These are phyloP conservation scores for Jatropha podagrica DNA, from an alignment of 441 rosid species.

Conservation along the genomic window DNA sequence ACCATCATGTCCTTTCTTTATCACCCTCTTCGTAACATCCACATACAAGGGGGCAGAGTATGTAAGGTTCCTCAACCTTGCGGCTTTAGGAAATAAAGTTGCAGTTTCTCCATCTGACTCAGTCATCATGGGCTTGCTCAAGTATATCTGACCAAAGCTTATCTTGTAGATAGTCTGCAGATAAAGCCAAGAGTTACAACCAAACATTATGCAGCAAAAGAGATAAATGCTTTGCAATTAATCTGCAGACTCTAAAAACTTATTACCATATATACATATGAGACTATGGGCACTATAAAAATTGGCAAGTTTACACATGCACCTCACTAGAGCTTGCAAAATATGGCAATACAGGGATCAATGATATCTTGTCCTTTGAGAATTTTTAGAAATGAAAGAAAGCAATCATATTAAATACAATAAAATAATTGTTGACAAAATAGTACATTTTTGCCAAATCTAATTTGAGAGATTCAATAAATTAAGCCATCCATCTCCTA, in stretches of 20 bases:
- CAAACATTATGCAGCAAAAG: conserved; percentile 1
- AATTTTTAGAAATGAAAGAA: not conserved
- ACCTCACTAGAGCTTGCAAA: not conserved
- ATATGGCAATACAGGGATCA: not conserved
- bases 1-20: conserved; percentile 94
- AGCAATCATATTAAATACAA: not conserved
- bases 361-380: not conserved
- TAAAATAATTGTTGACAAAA: not conserved
- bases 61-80: conserved; percentile 93
- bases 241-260: not conserved
- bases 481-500: not conserved
- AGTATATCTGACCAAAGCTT: conserved; percentile 90
- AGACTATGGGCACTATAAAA: not conserved
- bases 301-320: too few species aligned
- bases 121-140: conserved; percentile 99
- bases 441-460: not conserved
- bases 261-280: not conserved
- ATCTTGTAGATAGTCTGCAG: conserved; percentile 92
- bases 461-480: not conserved
- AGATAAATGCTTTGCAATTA: not conserved
- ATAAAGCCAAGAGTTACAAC: not conserved
- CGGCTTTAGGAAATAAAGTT: conserved; percentile 94
- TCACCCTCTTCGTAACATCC: conserved; percentile 85
- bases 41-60: conserved; percentile 96
- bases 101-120: conserved; percentile 98